These are phyloP conservation scores for Zalaria obscura DNA, from an alignment of 2,329 filamentous ascomycete genomes.

Conservation along the genomic window DNA sequence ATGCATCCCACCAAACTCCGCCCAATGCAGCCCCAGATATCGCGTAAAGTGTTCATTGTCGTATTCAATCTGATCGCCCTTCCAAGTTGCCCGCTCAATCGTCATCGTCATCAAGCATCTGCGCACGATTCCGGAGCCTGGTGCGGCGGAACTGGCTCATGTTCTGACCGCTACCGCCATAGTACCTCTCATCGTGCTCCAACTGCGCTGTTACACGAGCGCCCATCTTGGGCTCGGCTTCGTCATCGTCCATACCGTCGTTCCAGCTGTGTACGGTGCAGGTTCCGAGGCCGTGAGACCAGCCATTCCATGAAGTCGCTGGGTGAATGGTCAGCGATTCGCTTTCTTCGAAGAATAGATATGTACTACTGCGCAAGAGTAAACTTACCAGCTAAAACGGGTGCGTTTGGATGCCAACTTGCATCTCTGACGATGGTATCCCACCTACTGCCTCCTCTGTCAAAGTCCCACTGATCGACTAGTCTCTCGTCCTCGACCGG, in stretches of 20 bases:
- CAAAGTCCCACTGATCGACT: constrained; percentile 42
- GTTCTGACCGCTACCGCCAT: constrained; percentile 10
- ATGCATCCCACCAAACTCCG: too few species aligned
- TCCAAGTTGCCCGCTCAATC: constrained; percentile 1
- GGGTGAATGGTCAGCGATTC: constrained; percentile 1
- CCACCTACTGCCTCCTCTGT: constrained; percentile 47
- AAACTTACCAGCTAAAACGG: constrained; percentile 54
- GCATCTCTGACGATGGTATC: constrained; percentile 74
- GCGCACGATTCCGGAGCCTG: constrained; percentile 11
- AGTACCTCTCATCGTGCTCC: constrained; percentile 30
- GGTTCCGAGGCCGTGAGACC: constrained; percentile 57
- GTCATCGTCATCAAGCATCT: constrained; percentile 11
- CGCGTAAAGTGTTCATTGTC: too few species aligned
- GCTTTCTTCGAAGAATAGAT: background rate
- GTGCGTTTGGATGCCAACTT: constrained; percentile 78
- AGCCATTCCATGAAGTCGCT: constrained; percentile 77
- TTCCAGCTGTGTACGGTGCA: constrained; percentile 70
- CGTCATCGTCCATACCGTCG: constrained; percentile 47
- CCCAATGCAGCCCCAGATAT: too few species aligned
- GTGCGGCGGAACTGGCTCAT: constrained; percentile 5
- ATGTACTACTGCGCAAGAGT: background rate
- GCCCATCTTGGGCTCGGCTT: constrained; percentile 43
- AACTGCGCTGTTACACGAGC: constrained; percentile 48
- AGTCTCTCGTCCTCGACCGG: constrained; percentile 38
- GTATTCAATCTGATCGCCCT: too few species aligned